Evolutionary conservation across 306 rosid genomes (phyloP), one percentile per base, ranked within the genome.

Genomic region (Astragalus glycyphyllos): DNA sequence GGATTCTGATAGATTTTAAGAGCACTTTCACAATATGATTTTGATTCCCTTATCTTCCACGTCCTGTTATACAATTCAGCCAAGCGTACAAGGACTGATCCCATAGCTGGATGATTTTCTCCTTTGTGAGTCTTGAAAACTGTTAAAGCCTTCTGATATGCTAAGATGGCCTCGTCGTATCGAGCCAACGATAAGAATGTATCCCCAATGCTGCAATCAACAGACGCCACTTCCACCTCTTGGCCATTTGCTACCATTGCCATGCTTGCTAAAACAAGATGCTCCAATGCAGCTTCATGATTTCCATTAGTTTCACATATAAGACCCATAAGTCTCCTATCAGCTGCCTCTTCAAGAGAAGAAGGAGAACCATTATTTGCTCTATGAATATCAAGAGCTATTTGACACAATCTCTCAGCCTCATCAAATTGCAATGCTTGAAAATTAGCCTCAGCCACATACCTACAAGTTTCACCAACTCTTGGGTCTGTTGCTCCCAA

Each of bases 321-420:
- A 63, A 95, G 96, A 6, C 97, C 99, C 97, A 95, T 89, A 31
- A 95, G 82, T 80, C 99, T 91, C 78, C 97, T 82, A 68, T 95
- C 97, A 9, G 96, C 93, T 11, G 96, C 97, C 70, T 91, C 99
- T 81, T 95, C 96, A 32, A 89, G 85, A 78, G 97, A 79, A 56
- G 83, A 86, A 7, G 91, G 86, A 38, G 86, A 79, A 47, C 80
- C 80, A 49, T 89, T 95, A 49, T 89, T 95, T 71, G 71, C 85
- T 69, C 72, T 88, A 38, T 95, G 99, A 86, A 84, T 87, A 68
- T 91, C 86, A 23, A 95, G 96, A 26, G 99, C 96, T 81, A 82
- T 74, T 77, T 87, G 91, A 77, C 99, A 91, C 35, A 95, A 62
- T 78, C 83, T 89, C 82, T 91, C 87, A 2, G 97, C 97, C 73